Base-by-base conservation (phyloP, 352 stramenopile species). In the Phytopythium chamaehyphon region DNA sequence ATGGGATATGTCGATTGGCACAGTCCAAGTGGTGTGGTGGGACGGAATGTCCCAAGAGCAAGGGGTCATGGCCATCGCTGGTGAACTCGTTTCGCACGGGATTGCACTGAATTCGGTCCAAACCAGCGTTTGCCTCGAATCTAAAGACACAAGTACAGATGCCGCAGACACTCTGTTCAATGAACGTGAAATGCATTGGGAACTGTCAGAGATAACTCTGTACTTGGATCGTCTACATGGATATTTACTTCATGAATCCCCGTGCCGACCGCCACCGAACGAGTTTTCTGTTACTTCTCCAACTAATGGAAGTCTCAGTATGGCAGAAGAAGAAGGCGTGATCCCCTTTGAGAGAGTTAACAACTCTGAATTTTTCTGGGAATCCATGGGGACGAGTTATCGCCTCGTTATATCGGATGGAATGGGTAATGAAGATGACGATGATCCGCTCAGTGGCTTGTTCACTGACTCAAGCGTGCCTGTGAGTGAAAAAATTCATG, bases 11-110 rank as follows among this genome's bases (percentile, higher is more conserved):
- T 87, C 71, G 0, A 7, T 91, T 6, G 77, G 78, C 24, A 40
- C 64, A 14, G 43, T 85, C 2, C 80, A 91, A 48, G 53, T 89
- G 11, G 64, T 64, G 3, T 88, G 78, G 76, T 91, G 80, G 80
- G 80, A 91, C 40, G 64, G 59, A 9, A 54, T 64, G 37, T 85
- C 65, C 0, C 80, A 86, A 52, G 71, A 88, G 0, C 61, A 64
- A 2, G 73, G 62, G 0, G 61, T 88, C 26, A 59, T 90, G 7
- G 39, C 82, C 0, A 55, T 88, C 26, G 49, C 50, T 1, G 77
- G 73, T 24, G 77, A 88, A 36, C 59, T 86, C 21, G 57, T 88
- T 0, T 83, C 80, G 0, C 80, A 88, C 38, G 80, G 80, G 11
- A 46, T 74, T 1, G 52, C 66, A 2, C 44, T 67, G 16, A 54